Evolutionary conservation across 1,284 basidiomycete species (phyloP), one percentile per base, ranked within the genome.

Genomic region (Sporisorium exsertum): DNA sequence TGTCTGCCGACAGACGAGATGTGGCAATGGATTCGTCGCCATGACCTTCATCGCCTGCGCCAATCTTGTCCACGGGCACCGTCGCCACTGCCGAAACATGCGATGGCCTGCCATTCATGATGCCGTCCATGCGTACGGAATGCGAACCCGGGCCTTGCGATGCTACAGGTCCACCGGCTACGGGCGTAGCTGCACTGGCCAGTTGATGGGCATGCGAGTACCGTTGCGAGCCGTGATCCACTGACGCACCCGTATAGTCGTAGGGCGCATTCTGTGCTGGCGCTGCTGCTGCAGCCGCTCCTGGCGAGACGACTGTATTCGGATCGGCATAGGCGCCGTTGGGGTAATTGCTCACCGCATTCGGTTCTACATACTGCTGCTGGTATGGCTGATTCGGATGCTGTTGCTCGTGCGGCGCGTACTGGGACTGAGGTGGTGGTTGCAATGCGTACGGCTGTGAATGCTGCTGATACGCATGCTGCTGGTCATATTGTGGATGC

Each of bases 111-210:
- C 62, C 55, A 13, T 27, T 29, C 51, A 56, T 55, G 32, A 65
- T 72, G 32, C 69, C 59, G 15, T 65, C 63, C 4, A 63, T 72
- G 13, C 63, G 69, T 5, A 65, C 63, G n/a, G 69, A 65, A 13
- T 62, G 58, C 18, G 63, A 20, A 37, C 46, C 56, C 24, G 50
- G 15, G 18, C 29, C 63, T 58, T 40, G 69, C 20, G 58, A n/a
- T 26, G 42, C 58, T 15, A 29, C 22, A 8, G 56, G n/a, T 15
- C 5, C 59, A 22, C 37, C 45, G 20, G 45, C 29, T 33, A 15
- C 35, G 29, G 18, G 58, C 40, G 52, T 29, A n/a, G 59, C 51
- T 10, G 55, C 55, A 20, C 62, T 62, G 18, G 43, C 51, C 24
- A n/a, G n/a, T n/a, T n/a, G n/a, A n/a, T n/a, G n/a, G n/a, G 29